Evolutionary conservation across 768 basidiomycete genomes (phyloP).

Genomic region (Tephrocybe sp.): DNA sequence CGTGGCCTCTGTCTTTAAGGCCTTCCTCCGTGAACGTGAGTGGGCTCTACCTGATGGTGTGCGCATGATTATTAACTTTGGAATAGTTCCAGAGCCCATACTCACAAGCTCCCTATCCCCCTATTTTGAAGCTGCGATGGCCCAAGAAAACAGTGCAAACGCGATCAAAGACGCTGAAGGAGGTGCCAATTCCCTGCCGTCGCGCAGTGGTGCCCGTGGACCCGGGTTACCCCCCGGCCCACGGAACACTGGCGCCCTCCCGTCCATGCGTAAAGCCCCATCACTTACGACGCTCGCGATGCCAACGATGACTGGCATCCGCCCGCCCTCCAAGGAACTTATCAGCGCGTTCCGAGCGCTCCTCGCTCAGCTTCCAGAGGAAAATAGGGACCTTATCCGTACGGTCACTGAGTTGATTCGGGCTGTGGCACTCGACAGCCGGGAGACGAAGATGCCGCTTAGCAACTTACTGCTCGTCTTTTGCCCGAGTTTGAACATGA

Average conservation of each 20-base stretch:
- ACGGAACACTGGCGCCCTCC: conserved; percentile 30
- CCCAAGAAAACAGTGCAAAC: conserved; percentile 48
- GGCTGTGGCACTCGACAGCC: conserved; percentile 64
- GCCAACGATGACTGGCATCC: conserved; percentile 61
- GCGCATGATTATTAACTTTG: conserved; percentile 1
- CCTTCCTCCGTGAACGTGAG: conserved; percentile 90
- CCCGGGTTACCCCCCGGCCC: conserved; percentile 19
- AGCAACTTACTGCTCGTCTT: conserved; percentile 87
- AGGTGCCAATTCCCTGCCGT: conserved; percentile 11
- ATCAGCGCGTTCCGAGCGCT: conserved; percentile 60
- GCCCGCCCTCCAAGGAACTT: conserved; percentile 60
- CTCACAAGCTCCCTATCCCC: conserved; percentile 71
- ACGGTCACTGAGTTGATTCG: conserved; percentile 82
- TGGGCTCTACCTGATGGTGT: conserved; percentile 18
- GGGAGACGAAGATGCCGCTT: conserved; percentile 89
- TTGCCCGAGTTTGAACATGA: conserved; percentile 85
- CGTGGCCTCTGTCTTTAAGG: conserved; percentile 91
- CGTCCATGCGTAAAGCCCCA: conserved; percentile 67
- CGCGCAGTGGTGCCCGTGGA: conserved; percentile 17
- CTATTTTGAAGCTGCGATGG: conserved; percentile 78
- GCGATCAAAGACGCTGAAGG: conserved; percentile 21
- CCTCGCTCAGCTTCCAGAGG: conserved; percentile 67
- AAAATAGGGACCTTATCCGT: conserved; percentile 81
- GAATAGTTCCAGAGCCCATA: conserved; percentile 81
- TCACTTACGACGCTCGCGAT: conserved; percentile 79